Evolutionary conservation across 108 stramenopile genomes (phyloP).

Genomic region (Cyclotella choctawhatcheeana): DNA sequence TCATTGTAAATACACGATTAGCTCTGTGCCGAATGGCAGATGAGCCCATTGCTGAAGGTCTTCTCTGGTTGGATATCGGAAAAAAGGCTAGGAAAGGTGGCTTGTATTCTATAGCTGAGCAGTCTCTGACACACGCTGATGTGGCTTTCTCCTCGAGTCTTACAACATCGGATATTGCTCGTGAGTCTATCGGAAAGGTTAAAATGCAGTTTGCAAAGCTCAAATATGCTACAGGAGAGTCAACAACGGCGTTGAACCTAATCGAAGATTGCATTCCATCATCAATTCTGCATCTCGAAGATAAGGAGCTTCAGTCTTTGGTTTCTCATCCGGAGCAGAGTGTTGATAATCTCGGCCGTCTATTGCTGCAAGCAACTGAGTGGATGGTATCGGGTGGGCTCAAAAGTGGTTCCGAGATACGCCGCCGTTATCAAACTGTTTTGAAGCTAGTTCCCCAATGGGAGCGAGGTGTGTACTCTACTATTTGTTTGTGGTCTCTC

Average conservation of each 20-base stretch:
- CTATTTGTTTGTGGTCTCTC: neutral
- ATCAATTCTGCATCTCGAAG: conserved; percentile 36
- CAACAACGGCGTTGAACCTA: conserved; percentile 67
- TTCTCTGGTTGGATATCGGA: conserved; percentile 71
- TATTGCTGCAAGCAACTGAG: conserved; percentile 70
- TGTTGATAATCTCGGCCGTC: conserved; percentile 51
- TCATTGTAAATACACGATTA: conserved; percentile 68
- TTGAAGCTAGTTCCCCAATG: conserved; percentile 70
- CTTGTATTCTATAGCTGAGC: conserved; percentile 64
- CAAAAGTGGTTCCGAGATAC: conserved; percentile 71
- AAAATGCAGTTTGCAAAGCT: conserved; percentile 82
- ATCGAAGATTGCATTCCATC: conserved; percentile 59
- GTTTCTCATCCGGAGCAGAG: conserved; percentile 28
- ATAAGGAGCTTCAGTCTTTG: conserved; percentile 22
- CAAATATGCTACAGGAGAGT: conserved; percentile 68
- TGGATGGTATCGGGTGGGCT: conserved; percentile 84
- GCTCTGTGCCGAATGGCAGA: conserved; percentile 69
- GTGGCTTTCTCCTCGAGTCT: conserved; percentile 15
- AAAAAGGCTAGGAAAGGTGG: conserved; percentile 73
- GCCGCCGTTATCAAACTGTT: conserved; percentile 66
- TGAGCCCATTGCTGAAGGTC: conserved; percentile 68
- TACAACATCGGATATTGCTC: conserved; percentile 22
- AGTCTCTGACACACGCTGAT: conserved; percentile 72
- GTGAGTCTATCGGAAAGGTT: conserved; percentile 44
- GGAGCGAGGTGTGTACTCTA: conserved; percentile 73